These are phyloP conservation scores for Suhomyces sp. DNA, from an alignment of 805 yeast genomes.

Conservation along the genomic window DNA sequence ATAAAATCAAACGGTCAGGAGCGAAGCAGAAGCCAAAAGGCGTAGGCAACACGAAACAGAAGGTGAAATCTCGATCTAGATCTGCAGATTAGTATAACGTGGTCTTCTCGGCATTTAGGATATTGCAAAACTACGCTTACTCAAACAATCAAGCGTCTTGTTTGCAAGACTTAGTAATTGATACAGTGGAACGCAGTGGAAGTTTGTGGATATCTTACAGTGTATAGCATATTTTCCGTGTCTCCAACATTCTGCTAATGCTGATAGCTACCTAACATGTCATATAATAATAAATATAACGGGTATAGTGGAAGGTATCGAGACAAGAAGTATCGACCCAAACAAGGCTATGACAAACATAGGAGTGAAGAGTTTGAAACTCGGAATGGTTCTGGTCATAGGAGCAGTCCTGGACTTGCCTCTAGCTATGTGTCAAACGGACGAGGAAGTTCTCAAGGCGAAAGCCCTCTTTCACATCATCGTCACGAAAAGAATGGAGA, in stretches of 20 bases:
- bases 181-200: background rate
- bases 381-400: background rate
- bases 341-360: background rate
- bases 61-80: background rate
- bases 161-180: background rate
- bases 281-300: slow-evolving; percentile 2
- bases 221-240: background rate
- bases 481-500: background rate
- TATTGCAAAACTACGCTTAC: background rate
- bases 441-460: background rate
- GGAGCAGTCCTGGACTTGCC: background rate
- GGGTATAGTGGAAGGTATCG: slow-evolving; percentile 2
- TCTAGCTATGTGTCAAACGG: background rate
- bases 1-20: background rate
- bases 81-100: background rate
- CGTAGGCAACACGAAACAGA: too few species aligned
- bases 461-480: background rate
- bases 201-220: background rate
- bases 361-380: background rate
- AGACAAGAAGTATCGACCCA: slow-evolving; percentile 1
- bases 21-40: background rate
- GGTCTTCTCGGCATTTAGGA: background rate
- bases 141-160: background rate
- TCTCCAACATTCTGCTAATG: background rate
- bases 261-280: background rate